phyloP scores from a whole-genome alignment of 208 protist species.

The Acanthamoeba sp. region DNA sequence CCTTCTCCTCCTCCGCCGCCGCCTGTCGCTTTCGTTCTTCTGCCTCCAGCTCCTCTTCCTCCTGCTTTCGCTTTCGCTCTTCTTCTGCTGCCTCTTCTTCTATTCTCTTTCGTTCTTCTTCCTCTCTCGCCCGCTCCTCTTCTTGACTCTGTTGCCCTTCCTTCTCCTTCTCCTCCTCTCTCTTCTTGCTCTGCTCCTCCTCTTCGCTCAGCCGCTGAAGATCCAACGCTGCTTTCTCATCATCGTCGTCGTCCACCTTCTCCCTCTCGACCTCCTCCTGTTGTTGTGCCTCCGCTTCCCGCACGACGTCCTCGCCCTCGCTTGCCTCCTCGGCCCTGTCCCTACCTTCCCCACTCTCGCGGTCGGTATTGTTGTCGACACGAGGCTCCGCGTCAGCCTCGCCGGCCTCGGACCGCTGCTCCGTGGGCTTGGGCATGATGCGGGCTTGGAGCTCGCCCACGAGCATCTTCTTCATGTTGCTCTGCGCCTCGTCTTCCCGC shows the following conservation, averaged over 20 bases:
- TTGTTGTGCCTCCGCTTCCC: too few relatives aligned
- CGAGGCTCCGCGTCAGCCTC: too few relatives aligned
- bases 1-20: not conserved
- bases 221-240: too few relatives aligned
- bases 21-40: conserved; percentile 1
- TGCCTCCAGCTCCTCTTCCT: not conserved
- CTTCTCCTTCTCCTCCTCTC: not conserved
- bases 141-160: not conserved
- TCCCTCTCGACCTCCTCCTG: too few relatives aligned
- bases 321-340: not conserved
- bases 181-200: not conserved
- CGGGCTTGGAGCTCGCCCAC: not conserved
- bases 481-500: not conserved
- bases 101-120: too few relatives aligned
- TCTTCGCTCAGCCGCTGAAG: too few relatives aligned
- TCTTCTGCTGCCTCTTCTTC: too few relatives aligned
- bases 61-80: conserved; percentile 11
- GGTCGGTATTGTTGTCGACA: not conserved
- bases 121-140: too few relatives aligned
- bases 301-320: not conserved
- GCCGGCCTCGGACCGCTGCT: not conserved
- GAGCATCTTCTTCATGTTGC: not conserved
- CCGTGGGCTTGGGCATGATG: not conserved
- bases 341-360: not conserved
- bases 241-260: too few relatives aligned